Conservation (phyloP, 352 stramenopile species). For the Globisporangium polare region DNA sequence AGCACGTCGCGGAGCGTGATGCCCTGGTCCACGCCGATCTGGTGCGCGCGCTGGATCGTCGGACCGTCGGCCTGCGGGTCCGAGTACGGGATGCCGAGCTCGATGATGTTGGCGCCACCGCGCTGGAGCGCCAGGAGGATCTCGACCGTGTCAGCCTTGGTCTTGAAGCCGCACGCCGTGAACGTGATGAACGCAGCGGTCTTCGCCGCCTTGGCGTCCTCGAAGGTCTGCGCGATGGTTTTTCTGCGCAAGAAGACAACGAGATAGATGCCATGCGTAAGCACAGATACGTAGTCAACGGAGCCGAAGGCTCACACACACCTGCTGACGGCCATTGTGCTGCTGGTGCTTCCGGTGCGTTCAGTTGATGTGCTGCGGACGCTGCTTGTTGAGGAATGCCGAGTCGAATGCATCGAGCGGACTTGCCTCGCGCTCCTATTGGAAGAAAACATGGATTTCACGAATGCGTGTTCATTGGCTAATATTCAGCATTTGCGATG, state of each 20-base stretch:
- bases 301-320: neutral
- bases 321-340: neutral
- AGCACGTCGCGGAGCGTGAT: conserved; percentile 93
- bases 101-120: conserved; percentile 96
- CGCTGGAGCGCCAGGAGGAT: conserved; percentile 96
- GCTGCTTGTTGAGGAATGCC: conserved; percentile 3
- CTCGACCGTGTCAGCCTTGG: conserved; percentile 92
- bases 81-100: conserved; percentile 97
- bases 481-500: neutral
- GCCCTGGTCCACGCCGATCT: conserved; percentile 93
- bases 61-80: conserved; percentile 98
- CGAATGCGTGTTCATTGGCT: neutral
- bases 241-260: too few species aligned
- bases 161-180: conserved; percentile 95
- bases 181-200: conserved; percentile 96
- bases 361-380: conserved; percentile 1
- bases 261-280: too few species aligned
- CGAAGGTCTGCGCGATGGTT: conserved; percentile 64
- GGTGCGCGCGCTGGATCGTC: conserved; percentile 95
- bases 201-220: conserved; percentile 58
- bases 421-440: neutral
- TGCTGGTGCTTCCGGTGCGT: neutral
- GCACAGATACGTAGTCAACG: neutral
- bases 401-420: neutral
- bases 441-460: neutral